A percentile compares a stretch with the other conserved stretches of the same genome.
Conservation (phyloP, 257 asterid genomes). For the Apocynum venetum region DNA sequence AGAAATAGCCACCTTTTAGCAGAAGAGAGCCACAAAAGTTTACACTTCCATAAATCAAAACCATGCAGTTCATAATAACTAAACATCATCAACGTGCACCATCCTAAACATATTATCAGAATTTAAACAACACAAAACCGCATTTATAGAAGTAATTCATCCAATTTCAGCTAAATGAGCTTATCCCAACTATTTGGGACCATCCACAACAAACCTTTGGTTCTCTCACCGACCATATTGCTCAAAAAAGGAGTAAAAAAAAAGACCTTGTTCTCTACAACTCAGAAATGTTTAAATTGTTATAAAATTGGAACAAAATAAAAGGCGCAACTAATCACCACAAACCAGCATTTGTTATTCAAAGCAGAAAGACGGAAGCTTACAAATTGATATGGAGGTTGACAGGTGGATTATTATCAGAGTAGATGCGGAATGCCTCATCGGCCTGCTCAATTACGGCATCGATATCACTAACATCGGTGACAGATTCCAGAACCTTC, state of each 20-base stretch:
- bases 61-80: background rate
- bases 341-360: background rate
- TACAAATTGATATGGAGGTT: conserved; percentile 63
- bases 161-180: background rate
- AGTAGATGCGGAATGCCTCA: conserved; percentile 69
- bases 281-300: background rate
- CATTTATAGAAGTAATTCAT: background rate
- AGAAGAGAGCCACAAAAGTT: background rate
- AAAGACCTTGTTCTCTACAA: background rate
- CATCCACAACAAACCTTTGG: background rate
- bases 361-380: conserved; percentile 5
- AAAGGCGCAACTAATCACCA: background rate
- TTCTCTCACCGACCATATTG: background rate
- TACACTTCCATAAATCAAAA: background rate
- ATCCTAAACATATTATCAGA: too few relatives aligned
- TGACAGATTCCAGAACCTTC: conserved; percentile 88
- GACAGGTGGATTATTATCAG: conserved; percentile 54
- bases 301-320: background rate
- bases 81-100: background rate
- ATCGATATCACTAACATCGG: conserved; percentile 82
- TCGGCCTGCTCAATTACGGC: conserved; percentile 86
- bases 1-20: background rate
- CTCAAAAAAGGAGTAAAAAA: too few relatives aligned
- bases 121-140: background rate
- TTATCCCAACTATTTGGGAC: background rate